Evolutionary conservation across 345 rosid genomes (phyloP).

Genomic region (Eucalyptus dawsonii): DNA sequence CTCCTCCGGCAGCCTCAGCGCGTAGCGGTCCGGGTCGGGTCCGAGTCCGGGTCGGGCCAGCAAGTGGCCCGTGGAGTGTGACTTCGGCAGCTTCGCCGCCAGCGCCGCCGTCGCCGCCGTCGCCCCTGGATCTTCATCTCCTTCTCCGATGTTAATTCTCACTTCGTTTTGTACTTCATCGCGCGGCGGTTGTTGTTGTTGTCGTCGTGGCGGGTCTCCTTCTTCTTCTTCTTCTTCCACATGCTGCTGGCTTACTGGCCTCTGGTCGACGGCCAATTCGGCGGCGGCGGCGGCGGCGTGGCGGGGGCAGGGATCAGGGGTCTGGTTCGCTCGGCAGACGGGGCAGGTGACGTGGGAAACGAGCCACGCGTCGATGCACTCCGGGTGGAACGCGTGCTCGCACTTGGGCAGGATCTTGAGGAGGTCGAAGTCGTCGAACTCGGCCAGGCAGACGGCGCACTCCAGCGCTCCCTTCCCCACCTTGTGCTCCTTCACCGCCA

Average conservation of each 20-base stretch:
- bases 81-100: conserved; percentile 19
- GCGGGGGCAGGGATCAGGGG: conserved; percentile 4
- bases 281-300: conserved; percentile 3
- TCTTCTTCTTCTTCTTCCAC: background rate
- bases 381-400: conserved; percentile 79
- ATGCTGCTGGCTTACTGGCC: background rate
- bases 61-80: conserved; percentile 84
- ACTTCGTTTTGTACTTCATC: background rate
- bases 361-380: conserved; percentile 84
- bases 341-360: conserved; percentile 80
- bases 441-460: conserved; percentile 78
- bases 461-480: conserved; percentile 62
- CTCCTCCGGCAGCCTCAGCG: conserved; percentile 49
- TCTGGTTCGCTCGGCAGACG: conserved; percentile 66
- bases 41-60: conserved; percentile 60
- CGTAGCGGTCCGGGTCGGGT: conserved; percentile 63
- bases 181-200: background rate
- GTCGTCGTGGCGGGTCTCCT: background rate
- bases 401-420: conserved; percentile 84
- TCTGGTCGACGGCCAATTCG: background rate
- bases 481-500: conserved; percentile 68
- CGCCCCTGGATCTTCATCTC: conserved; percentile 1
- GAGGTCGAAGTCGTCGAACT: conserved; percentile 78
- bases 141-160: background rate
- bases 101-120: conserved; percentile 13